Conservation (phyloP, 1,284 basidiomycete genomes). For the Trichosporon asahii region DNA sequence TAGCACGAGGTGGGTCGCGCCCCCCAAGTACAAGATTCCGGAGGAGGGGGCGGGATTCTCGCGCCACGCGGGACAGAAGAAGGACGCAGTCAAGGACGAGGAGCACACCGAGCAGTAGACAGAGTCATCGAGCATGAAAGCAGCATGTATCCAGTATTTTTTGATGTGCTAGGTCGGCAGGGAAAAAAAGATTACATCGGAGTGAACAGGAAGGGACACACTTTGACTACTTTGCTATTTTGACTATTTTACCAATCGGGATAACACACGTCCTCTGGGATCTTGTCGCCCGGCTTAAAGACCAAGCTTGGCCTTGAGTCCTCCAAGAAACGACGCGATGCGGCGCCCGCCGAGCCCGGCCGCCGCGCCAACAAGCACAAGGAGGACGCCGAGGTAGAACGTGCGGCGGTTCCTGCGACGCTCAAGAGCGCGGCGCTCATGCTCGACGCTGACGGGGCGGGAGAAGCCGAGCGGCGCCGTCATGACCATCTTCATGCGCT, state of each 20-base stretch:
- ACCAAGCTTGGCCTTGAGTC: slow-evolving; percentile 13
- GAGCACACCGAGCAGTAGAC: neutral
- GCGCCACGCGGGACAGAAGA: neutral
- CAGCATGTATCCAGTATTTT: neutral
- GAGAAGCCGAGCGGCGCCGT: slow-evolving; percentile 27
- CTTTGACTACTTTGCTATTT: neutral
- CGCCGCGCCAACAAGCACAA: slow-evolving; percentile 21
- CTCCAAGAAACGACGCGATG: neutral
- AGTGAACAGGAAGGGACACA: neutral
- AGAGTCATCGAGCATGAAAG: too few species aligned
- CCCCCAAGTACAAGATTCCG: slow-evolving; percentile 19
- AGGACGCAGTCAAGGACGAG: neutral
- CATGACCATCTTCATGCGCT: slow-evolving; percentile 34
- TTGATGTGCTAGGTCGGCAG: too few species aligned
- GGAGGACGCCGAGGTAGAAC: slow-evolving; percentile 19
- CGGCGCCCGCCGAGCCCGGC: slow-evolving; percentile 16
- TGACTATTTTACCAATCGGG: neutral
- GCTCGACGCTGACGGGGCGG: slow-evolving; percentile 44
- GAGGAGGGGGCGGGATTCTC: neutral
- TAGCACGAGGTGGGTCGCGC: slow-evolving; percentile 33
- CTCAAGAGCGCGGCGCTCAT: slow-evolving; percentile 26
- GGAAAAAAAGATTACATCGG: neutral
- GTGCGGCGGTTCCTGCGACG: slow-evolving; percentile 13
- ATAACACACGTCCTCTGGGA: too few species aligned
- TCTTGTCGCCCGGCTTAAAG: too few species aligned